Evolutionary conservation across 345 rosid species (phyloP), one percentile per base, ranked within the genome.

Genomic region (Boechera stricta): DNA sequence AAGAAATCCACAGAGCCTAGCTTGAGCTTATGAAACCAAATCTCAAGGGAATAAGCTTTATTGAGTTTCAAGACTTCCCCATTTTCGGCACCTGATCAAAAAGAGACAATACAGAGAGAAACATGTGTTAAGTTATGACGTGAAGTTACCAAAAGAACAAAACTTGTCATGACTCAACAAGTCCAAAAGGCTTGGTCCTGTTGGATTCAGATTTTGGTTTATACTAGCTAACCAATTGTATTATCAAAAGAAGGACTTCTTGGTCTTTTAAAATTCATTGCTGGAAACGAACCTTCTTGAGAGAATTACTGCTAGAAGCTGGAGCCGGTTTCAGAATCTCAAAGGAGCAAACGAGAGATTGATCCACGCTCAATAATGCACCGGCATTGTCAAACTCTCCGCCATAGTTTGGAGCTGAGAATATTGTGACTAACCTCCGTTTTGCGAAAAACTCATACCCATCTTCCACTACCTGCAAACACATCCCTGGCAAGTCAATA

Each of bases 361-460:
- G 85, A 24, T 93, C 94, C 6, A 96, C 97, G 29, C 94, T 91
- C 81, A 93, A 64, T 31, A 91, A 55, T 11, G 97, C 97, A 67
- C 98, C 99, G 0, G 93, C 99, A 79, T 96, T 93, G 83, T 96
- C 97, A 75, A 96, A 96, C 82, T 96, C 99, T 55, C 99, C 99
- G 10, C 98, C 99, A 69, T 96, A 96, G 88, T 96, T 96, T 54
- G 99, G 95, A 58, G 99, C 99, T 15, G 99, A 96, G 83, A 96
- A 96, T 64, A 96, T 91, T 0, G 97, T 96, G 39, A 96, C 99
- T 76, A 96, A 80, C 75, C 86, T 86, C 79, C 97, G 79, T 72
- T 85, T 89, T 0, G 97, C 98, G 13, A 96, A 96, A 69, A 96
- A 96, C 83, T 96, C 97, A 1, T 96, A 93, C 12, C 99, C 98